These are phyloP conservation scores for Cinnamomum micranthum DNA, from an alignment of 164 flowering plant genomes.

Conservation along the genomic window DNA sequence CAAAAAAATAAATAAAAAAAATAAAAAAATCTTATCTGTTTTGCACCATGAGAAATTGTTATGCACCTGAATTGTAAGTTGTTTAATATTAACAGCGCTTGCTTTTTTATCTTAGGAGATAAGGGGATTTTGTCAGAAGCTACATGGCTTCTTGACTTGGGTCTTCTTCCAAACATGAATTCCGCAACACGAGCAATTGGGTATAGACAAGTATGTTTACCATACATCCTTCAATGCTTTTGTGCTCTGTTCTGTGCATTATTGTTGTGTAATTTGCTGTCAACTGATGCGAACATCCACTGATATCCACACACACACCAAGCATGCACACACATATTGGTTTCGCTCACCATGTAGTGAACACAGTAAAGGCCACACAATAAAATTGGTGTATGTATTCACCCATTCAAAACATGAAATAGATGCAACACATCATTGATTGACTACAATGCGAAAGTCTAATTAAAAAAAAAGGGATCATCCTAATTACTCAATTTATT, in stretches of 20 bases:
- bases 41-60: not conserved
- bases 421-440: no score
- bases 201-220: conserved; percentile 67
- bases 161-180: conserved; percentile 86
- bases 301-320: no score
- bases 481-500: no score
- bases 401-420: no score
- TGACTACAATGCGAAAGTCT: no score
- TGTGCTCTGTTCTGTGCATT: not conserved
- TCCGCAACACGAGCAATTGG: conserved; percentile 96
- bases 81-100: not conserved
- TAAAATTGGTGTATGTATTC: no score
- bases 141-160: conserved; percentile 71
- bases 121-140: conserved; percentile 83
- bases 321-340: no score
- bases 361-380: no score
- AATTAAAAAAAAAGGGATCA: no score
- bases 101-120: conserved; percentile 32
- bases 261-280: not conserved
- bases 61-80: not conserved
- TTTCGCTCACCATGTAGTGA: no score
- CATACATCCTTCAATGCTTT: not conserved
- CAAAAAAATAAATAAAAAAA: no score
- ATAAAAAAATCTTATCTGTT: not conserved
- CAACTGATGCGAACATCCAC: not conserved